Evolutionary conservation across 176 grass and related monocot species (phyloP).

Genomic region (Rhynchospora tenuis): DNA sequence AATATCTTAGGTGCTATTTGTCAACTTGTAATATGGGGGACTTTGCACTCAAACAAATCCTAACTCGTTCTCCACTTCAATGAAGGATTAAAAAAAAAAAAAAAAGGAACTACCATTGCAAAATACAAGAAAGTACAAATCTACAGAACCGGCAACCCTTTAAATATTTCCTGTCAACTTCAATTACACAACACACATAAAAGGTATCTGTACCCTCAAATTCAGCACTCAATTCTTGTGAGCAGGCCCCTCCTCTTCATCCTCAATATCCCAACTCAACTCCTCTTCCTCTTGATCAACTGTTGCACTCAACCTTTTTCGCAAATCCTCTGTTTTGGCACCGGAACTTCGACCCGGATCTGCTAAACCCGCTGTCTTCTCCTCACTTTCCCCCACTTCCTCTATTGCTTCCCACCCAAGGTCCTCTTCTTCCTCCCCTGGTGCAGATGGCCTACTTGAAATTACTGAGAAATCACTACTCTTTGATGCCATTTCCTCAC

Average conservation of each 20-base stretch:
- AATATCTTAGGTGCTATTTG: neutral
- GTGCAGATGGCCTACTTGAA: constrained; percentile 27
- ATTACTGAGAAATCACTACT: constrained; percentile 56
- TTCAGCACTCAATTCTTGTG: neutral
- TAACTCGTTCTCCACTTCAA: neutral
- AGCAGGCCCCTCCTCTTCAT: constrained; percentile 35
- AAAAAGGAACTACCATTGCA: neutral
- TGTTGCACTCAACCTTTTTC: constrained; percentile 46
- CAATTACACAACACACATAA: neutral
- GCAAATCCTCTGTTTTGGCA: constrained; percentile 49
- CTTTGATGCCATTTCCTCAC: constrained; percentile 36
- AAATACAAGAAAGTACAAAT: constrained; percentile 1
- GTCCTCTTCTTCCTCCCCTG: constrained; percentile 61
- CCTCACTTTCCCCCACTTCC: constrained; percentile 49
- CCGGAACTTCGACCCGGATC: constrained; percentile 22
- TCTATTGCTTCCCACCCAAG: constrained; percentile 84
- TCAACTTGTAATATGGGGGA: neutral
- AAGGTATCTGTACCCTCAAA: constrained; percentile 1
- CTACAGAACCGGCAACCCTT: neutral
- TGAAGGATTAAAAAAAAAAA: neutral
- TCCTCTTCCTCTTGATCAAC: constrained; percentile 72
- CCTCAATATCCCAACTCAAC: constrained; percentile 74
- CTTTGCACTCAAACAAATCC: neutral
- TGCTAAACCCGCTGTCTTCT: constrained; percentile 38
- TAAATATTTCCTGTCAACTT: neutral